Evolutionary conservation across 441 rosid species (phyloP).

Genomic region (Arabidopsis lyrata): DNA sequence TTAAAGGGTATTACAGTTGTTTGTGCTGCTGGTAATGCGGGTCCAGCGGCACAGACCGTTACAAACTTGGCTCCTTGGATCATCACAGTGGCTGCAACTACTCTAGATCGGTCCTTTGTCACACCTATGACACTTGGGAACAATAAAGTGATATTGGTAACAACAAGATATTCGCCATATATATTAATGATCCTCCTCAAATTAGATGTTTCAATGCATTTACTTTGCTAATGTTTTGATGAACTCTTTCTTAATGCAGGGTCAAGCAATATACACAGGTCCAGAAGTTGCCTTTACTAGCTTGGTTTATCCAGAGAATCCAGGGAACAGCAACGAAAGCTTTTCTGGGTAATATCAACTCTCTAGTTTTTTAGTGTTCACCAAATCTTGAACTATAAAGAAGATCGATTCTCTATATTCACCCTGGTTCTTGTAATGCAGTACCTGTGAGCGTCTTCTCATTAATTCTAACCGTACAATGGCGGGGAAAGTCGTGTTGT

Average conservation of each 20-base stretch:
- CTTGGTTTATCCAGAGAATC: conserved; percentile 49
- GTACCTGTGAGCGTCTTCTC: conserved; percentile 46
- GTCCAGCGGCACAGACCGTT: conserved; percentile 49
- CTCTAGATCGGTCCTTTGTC: conserved; percentile 52
- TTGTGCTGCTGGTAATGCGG: conserved; percentile 47
- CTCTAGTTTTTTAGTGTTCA: background rate
- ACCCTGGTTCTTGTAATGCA: conserved; percentile 40
- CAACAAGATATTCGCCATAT: background rate
- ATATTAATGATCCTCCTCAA: background rate
- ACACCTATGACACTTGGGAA: conserved; percentile 52
- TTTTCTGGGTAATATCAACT: conserved; percentile 36
- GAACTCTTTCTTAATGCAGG: conserved; percentile 30
- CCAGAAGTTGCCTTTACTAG: conserved; percentile 43
- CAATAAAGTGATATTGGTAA: conserved; percentile 47
- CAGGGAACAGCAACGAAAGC: conserved; percentile 23
- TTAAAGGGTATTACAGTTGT: conserved; percentile 53
- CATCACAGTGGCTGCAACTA: conserved; percentile 53
- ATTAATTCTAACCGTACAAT: conserved; percentile 37
- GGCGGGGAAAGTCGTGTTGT: conserved; percentile 54
- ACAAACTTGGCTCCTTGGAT: conserved; percentile 53
- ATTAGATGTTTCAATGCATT: background rate
- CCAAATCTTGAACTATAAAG: conserved; percentile 48
- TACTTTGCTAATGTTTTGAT: background rate
- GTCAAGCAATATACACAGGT: conserved; percentile 51
- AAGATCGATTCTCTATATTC: background rate